Conservation (phyloP, 2,329 filamentous ascomycete species). For the Xylariaceae sp. region DNA sequence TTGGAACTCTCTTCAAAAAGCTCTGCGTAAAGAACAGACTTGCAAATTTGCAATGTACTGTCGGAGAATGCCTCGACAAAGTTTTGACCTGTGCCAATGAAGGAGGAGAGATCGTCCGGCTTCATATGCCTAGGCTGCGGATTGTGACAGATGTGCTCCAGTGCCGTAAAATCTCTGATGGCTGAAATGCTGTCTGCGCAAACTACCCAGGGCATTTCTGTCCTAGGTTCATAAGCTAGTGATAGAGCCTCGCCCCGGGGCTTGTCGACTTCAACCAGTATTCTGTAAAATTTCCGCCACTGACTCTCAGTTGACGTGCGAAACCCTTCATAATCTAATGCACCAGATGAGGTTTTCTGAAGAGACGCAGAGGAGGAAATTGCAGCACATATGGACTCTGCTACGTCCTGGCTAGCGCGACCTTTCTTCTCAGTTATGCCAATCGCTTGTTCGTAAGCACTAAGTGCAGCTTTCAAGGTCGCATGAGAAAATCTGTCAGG, state of each 20-base stretch:
- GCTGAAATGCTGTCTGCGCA: slow-evolving; percentile 79
- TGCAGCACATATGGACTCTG: slow-evolving; percentile 72
- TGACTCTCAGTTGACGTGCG: slow-evolving; percentile 72
- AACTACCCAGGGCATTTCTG: slow-evolving; percentile 77
- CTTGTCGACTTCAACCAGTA: slow-evolving; percentile 82
- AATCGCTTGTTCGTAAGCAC: slow-evolving; percentile 72
- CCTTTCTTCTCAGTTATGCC: slow-evolving; percentile 39
- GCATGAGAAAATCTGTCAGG: slow-evolving; percentile 78
- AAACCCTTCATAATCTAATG: slow-evolving; percentile 74
- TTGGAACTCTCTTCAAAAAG: slow-evolving; percentile 70
- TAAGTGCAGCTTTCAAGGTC: slow-evolving; percentile 79
- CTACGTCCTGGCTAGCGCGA: slow-evolving; percentile 55
- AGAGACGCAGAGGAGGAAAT: slow-evolving; percentile 68
- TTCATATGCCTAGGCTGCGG: slow-evolving; percentile 53
- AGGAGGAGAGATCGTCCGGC: slow-evolving; percentile 45
- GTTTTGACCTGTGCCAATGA: slow-evolving; percentile 66
- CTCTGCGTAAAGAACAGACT: slow-evolving; percentile 66
- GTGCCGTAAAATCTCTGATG: slow-evolving; percentile 72
- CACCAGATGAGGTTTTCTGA: slow-evolving; percentile 58
- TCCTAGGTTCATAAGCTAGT: slow-evolving; percentile 68
- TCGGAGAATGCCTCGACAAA: slow-evolving; percentile 72
- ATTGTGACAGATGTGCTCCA: slow-evolving; percentile 77
- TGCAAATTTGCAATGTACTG: slow-evolving; percentile 65
- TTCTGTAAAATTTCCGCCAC: slow-evolving; percentile 86
- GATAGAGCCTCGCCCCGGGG: slow-evolving; percentile 79